Evolutionary conservation across 768 basidiomycete species (phyloP).

Genomic region (Termitomyces sp.): DNA sequence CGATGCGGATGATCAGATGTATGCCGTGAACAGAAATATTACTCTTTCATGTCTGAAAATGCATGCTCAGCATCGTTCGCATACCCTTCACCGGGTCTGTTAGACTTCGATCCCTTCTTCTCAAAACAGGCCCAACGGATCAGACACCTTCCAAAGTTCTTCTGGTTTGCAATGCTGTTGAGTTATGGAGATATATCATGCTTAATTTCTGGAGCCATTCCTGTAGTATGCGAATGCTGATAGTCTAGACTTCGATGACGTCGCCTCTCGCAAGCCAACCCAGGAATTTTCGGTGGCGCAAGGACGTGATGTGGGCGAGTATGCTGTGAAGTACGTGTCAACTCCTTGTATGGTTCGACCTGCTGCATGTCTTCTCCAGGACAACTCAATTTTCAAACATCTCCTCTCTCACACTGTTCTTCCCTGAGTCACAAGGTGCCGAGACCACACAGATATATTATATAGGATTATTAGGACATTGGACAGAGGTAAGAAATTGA

Average conservation of each 20-base stretch:
- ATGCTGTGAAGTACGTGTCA: slow-evolving; percentile 63
- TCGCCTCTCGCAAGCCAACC: slow-evolving; percentile 50
- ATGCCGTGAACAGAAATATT: slow-evolving; percentile 13
- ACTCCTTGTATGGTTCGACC: not conserved
- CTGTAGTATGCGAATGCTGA: slow-evolving; percentile 70
- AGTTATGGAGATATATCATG: not conserved
- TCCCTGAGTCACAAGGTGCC: slow-evolving; percentile 76
- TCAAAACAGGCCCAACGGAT: slow-evolving; percentile 80
- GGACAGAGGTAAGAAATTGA: slow-evolving; percentile 55
- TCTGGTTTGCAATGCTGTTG: slow-evolving; percentile 44
- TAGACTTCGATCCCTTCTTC: slow-evolving; percentile 71
- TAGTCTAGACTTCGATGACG: slow-evolving; percentile 78
- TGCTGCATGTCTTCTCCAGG: slow-evolving; percentile 31
- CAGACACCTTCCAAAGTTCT: slow-evolving; percentile 69
- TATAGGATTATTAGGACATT: slow-evolving; percentile 78
- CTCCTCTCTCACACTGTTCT: slow-evolving; percentile 75
- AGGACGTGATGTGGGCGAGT: slow-evolving; percentile 77
- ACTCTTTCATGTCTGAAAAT: not conserved
- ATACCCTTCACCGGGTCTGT: slow-evolving; percentile 87
- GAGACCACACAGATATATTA: slow-evolving; percentile 77
- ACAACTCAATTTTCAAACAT: slow-evolving; percentile 83
- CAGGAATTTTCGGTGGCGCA: slow-evolving; percentile 72
- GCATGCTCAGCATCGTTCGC: slow-evolving; percentile 67
- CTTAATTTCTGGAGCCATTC: not conserved
- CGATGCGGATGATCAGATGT: slow-evolving; percentile 91